Conservation (phyloP, 768 basidiomycete genomes). For the Punctularia strigosozonata region DNA sequence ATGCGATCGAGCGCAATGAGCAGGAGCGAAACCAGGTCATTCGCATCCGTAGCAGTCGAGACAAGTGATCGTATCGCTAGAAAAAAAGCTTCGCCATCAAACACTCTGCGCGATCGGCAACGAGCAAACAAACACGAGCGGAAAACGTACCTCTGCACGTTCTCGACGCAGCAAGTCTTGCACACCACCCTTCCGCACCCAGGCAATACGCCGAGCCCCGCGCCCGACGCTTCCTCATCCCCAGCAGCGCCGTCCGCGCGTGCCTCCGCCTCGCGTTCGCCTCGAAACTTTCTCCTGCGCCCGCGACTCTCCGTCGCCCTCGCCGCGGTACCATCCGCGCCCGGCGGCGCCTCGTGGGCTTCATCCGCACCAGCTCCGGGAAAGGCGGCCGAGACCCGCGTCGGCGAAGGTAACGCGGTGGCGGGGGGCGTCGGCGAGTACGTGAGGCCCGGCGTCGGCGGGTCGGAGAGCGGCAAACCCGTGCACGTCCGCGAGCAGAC, state of each 20-base stretch:
- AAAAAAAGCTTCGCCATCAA: too few species aligned
- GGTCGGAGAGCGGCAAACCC: conserved; percentile 19
- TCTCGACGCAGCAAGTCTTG: conserved; percentile 23
- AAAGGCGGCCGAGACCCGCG: conserved; percentile 15
- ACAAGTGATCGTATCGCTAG: too few species aligned
- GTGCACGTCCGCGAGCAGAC: conserved; percentile 27
- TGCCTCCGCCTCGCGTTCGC: conserved; percentile 12
- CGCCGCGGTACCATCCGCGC: not conserved
- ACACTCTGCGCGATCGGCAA: too few species aligned
- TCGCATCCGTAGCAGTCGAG: too few species aligned
- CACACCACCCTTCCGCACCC: conserved; percentile 26
- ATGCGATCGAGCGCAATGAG: too few species aligned
- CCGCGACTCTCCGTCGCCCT: conserved; percentile 9
- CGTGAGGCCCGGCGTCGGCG: conserved; percentile 25
- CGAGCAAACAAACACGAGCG: too few species aligned
- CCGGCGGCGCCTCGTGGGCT: not conserved
- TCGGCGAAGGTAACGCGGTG: conserved; percentile 13
- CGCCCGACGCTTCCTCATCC: conserved; percentile 5
- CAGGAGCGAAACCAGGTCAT: too few species aligned
- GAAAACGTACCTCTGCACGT: conserved; percentile 22
- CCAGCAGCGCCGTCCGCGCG: conserved; percentile 3
- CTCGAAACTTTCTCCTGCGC: conserved; percentile 19
- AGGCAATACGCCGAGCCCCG: conserved; percentile 9
- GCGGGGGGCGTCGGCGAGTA: conserved; percentile 18
- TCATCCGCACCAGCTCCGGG: conserved; percentile 2